Percentiles rank a stretch among this genome's conserved stretches.
Conservation (phyloP, 2,329 filamentous ascomycete genomes). For the Talaromyces verruculosus region DNA sequence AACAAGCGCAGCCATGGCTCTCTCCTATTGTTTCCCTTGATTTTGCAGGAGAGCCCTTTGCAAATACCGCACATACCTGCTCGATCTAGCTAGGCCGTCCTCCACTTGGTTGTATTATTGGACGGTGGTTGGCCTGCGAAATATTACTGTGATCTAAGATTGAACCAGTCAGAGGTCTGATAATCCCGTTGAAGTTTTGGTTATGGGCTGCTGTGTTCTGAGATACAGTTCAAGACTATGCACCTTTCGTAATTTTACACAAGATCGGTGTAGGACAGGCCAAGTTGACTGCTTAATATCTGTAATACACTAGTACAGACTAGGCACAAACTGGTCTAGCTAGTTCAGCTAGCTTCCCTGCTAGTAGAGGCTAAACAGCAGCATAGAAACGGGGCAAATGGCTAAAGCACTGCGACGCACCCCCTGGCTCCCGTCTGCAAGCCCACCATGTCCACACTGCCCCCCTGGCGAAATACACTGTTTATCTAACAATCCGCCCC, state of each 20-base stretch:
- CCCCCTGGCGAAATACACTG: constrained; percentile 23
- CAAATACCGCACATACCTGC: constrained; percentile 8
- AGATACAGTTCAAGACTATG: not conserved
- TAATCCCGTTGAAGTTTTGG: not conserved
- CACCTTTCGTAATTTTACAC: not conserved
- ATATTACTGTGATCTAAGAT: not conserved
- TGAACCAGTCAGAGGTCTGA: not conserved
- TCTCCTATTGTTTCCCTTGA: not conserved
- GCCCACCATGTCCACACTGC: constrained; percentile 2
- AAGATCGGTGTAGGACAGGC: not conserved
- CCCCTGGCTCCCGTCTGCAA: constrained; percentile 4
- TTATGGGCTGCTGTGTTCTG: not conserved
- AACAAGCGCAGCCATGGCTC: constrained; percentile 18
- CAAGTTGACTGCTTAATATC: not conserved
- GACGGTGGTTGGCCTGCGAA: not conserved
- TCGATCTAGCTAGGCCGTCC: not conserved
- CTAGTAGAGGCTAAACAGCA: not conserved
- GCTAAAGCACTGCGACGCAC: not conserved
- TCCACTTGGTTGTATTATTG: not conserved
- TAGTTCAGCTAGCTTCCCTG: not conserved
- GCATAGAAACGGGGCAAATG: not conserved
- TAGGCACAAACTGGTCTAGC: not conserved
- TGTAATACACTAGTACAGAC: not conserved
- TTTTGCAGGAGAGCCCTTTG: not conserved
- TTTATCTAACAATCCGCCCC: constrained; percentile 16